These are phyloP conservation scores for Hypoxylon sp. DNA, from an alignment of 2,329 filamentous ascomycete species.

Conservation along the genomic window DNA sequence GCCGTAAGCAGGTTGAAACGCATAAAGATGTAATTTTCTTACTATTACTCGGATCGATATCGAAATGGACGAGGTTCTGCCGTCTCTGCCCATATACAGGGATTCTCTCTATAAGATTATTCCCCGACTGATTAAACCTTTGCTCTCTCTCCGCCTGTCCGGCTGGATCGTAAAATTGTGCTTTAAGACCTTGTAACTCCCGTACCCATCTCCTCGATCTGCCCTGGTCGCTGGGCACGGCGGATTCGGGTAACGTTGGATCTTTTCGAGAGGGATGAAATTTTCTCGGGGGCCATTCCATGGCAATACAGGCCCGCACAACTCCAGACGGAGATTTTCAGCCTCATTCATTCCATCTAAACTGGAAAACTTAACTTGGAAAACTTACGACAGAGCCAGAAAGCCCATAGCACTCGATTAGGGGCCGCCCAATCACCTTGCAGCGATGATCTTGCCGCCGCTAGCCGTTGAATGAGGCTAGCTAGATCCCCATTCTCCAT, in stretches of 20 bases:
- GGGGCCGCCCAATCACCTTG: constrained; percentile 14
- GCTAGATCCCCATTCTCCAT: constrained; percentile 40
- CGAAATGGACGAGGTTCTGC: constrained; percentile 46
- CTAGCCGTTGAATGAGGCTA: constrained; percentile 35
- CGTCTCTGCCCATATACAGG: constrained; percentile 26
- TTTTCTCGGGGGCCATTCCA: constrained; percentile 49
- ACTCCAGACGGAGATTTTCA: constrained; percentile 31
- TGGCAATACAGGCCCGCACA: constrained; percentile 43
- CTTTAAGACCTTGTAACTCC: background rate
- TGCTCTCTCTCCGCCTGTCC: background rate
- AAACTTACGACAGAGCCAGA: constrained; percentile 44
- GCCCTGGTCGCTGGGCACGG: background rate
- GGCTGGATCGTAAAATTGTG: background rate
- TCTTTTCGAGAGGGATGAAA: constrained; percentile 27
- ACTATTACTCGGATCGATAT: constrained; percentile 49
- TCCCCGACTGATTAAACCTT: background rate
- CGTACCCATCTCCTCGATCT: background rate
- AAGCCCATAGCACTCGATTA: constrained; percentile 42
- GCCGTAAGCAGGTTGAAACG: background rate
- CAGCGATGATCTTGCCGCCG: too few species aligned
- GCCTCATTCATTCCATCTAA: background rate
- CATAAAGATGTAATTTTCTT: constrained; percentile 7
- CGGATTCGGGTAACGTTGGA: background rate
- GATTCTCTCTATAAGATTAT: constrained; percentile 43
- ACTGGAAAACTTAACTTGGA: background rate